Evolutionary conservation across 805 yeast species (phyloP), one percentile per base, ranked within the genome.

Genomic region (Starmerella scarabaei): DNA sequence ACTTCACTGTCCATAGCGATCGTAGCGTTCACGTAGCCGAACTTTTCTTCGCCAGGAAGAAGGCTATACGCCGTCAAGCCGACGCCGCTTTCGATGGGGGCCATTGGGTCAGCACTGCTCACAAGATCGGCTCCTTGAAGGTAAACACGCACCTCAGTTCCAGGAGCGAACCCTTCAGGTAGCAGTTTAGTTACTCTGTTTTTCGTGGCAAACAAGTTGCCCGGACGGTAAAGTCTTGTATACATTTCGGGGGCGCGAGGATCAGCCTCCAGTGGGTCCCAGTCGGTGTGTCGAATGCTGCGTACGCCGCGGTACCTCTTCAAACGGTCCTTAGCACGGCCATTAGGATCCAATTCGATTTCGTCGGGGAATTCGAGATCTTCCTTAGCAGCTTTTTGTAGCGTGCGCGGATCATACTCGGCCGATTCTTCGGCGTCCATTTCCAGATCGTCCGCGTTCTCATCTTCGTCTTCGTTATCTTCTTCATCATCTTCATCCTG

Each of bases 331-430:
- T 71, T 71, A 8, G 82, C 97, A 4, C 80, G 69, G 48, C 72
- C 86, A 5, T 60, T 56, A 23, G 96, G 96, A 34, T 68, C 71
- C 32, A 91, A 63, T 58, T 91, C 97, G 41, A 88, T 63, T 62
- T 91, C 98, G 61, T 91, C 99, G 0, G 97, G 97, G 67, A 85
- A 91, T 53, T 86, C 94, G 27, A 74, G 69, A 57, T 84, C 96
- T 40, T 86, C 96, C 44, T 72, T 71, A 49, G 76, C 94, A 30
- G 67, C 67, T 51, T 20, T 20, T 14, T n/a, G 32, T 12, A 23
- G 14, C 8, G 26, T 16, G 5, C 44, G 51, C 17, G 39, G 51
- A 44, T 45, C 57, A 33, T 37, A 21, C n/a, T 36, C 41, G 4
- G n/a, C 42, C 4, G 60, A 64, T 35, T 84, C 63, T 26, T 84